Evolutionary conservation across 306 rosid genomes (phyloP).

Genomic region (Quercus mongolica): DNA sequence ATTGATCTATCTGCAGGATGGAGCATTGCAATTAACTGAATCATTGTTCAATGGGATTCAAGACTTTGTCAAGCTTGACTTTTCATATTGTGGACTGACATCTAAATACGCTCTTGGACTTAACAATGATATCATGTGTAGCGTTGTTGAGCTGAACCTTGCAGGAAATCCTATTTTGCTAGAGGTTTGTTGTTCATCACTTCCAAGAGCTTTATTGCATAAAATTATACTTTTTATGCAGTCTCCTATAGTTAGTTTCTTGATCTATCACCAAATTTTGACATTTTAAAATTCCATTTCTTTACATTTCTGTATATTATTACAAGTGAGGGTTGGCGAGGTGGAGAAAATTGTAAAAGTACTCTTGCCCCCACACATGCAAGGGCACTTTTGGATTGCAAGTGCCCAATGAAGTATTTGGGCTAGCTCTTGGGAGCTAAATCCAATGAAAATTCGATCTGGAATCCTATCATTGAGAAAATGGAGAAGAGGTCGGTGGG

Average conservation of each 20-base stretch:
- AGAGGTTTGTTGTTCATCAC: slow-evolving; percentile 54
- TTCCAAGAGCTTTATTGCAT: slow-evolving; percentile 5
- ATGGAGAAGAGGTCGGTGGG: too few relatives aligned
- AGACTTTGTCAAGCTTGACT: slow-evolving; percentile 73
- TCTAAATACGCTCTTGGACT: slow-evolving; percentile 36
- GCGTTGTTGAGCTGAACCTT: slow-evolving; percentile 71
- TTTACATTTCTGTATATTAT: too few relatives aligned
- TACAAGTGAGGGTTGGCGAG: too few relatives aligned
- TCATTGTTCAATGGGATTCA: slow-evolving; percentile 50
- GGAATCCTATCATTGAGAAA: too few relatives aligned
- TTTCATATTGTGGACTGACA: slow-evolving; percentile 70
- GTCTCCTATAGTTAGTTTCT: slow-evolving; percentile 20
- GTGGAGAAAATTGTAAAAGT: too few relatives aligned
- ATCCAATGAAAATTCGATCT: too few relatives aligned
- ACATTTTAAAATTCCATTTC: neutral
- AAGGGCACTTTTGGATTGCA: too few relatives aligned
- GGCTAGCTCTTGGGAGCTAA: too few relatives aligned
- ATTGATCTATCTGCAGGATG: slow-evolving; percentile 53
- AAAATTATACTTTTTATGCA: slow-evolving; percentile 16
- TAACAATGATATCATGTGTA: slow-evolving; percentile 34
- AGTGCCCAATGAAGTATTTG: too few relatives aligned
- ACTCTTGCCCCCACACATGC: too few relatives aligned
- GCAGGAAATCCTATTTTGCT: slow-evolving; percentile 67
- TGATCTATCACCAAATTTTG: slow-evolving; percentile 5
- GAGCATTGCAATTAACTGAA: slow-evolving; percentile 50